Conservation (phyloP, 2,329 filamentous ascomycete species). For the Trichoderma oligosporum region DNA sequence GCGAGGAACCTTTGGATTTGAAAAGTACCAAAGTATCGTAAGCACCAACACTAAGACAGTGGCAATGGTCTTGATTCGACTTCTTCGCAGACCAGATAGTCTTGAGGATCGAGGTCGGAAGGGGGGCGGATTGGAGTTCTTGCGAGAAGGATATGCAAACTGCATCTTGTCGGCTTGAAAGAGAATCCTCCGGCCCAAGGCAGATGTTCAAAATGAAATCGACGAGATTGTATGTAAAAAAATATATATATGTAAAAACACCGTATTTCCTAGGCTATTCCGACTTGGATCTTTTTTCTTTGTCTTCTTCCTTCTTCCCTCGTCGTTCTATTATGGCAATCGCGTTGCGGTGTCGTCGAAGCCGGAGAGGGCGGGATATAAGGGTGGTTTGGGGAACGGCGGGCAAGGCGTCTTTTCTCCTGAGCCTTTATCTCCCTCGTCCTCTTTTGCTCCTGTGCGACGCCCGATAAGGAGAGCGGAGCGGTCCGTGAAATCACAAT, state of each 20-base stretch:
- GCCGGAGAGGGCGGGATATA: background rate
- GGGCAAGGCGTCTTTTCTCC: background rate
- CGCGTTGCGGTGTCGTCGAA: background rate
- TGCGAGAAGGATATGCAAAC: constrained; percentile 83
- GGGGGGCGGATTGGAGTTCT: constrained; percentile 70
- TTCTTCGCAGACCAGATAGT: constrained; percentile 53
- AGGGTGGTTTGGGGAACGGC: background rate
- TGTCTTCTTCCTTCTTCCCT: background rate
- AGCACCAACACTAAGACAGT: constrained; percentile 54
- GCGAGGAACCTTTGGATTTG: constrained; percentile 31
- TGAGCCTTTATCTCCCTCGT: background rate
- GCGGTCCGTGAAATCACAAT: background rate
- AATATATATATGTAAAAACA: too few species aligned
- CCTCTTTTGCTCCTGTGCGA: constrained; percentile 5
- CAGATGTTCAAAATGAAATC: background rate
- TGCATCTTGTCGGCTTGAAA: constrained; percentile 59
- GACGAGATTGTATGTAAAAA: too few species aligned
- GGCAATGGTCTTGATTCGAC: constrained; percentile 57
- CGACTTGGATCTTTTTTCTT: too few species aligned
- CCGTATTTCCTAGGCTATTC: too few species aligned
- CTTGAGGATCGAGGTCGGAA: constrained; percentile 61
- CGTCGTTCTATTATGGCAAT: background rate
- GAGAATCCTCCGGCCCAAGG: background rate
- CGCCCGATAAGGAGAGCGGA: constrained; percentile 3
- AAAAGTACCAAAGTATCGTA: constrained; percentile 58